Evolutionary conservation across 768 basidiomycete genomes (phyloP).

Genomic region (Cystofilobasidium bisporidii): DNA sequence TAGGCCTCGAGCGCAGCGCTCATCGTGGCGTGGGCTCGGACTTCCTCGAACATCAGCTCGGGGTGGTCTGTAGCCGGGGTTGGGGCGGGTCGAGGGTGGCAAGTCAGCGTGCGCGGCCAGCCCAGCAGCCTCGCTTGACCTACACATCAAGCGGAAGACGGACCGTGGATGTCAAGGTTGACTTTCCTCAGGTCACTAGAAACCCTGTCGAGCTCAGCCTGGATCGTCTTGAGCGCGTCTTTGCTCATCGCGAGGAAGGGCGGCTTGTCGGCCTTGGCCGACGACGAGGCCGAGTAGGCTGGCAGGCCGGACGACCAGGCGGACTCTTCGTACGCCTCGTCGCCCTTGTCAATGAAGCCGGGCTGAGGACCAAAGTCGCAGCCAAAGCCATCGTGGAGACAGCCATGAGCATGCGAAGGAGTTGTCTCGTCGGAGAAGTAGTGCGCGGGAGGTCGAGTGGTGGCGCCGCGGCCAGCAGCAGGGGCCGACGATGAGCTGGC

Average conservation of each 20-base stretch:
- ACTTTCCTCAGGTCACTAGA: background rate
- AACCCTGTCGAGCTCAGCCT: background rate
- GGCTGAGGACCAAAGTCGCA: background rate
- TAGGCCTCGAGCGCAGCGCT: conserved; percentile 5
- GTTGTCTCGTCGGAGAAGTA: background rate
- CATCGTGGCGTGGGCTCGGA: conserved; percentile 15
- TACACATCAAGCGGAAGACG: background rate
- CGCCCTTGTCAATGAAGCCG: background rate
- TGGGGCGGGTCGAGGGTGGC: background rate
- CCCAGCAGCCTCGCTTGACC: too few relatives aligned
- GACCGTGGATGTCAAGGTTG: background rate
- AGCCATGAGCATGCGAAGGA: background rate
- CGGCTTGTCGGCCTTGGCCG: background rate
- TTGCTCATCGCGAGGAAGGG: background rate
- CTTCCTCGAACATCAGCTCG: conserved; percentile 11
- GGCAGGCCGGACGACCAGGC: too few relatives aligned
- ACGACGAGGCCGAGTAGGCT: background rate
- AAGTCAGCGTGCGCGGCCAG: too few relatives aligned
- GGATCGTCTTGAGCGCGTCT: background rate
- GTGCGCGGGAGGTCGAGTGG: too few relatives aligned
- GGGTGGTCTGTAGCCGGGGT: conserved; percentile 12
- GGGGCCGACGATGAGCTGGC: too few relatives aligned
- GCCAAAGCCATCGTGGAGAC: background rate
- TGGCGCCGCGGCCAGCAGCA: background rate
- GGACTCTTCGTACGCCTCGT: background rate